Evolutionary conservation across 805 yeast species (phyloP).

Genomic region (Cyberlindnera suaveolens): DNA sequence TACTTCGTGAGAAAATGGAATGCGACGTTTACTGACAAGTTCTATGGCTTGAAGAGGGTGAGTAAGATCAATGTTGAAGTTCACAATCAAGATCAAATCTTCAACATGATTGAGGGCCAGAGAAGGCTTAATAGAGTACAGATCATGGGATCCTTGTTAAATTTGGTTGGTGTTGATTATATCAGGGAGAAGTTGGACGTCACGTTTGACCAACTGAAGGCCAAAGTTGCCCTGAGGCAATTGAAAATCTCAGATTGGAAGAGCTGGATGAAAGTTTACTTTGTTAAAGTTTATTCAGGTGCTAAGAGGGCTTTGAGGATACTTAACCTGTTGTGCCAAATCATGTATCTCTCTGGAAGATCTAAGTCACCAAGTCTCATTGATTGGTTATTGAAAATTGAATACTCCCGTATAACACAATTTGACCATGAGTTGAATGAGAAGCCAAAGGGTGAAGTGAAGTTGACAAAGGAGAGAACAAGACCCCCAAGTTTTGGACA

Average conservation of each 20-base stretch:
- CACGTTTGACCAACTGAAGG: conserved; percentile 54
- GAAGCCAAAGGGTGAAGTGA: not conserved
- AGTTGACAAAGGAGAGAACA: conserved; percentile 1
- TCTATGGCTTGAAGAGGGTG: conserved; percentile 77
- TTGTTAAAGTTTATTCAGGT: conserved; percentile 59
- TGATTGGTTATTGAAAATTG: conserved; percentile 54
- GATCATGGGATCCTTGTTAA: conserved; percentile 46
- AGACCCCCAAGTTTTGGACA: conserved; percentile 25
- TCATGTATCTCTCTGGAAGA: conserved; percentile 62
- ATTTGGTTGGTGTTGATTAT: conserved; percentile 62
- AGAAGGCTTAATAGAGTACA: conserved; percentile 51
- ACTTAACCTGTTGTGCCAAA: conserved; percentile 48
- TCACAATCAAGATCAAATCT: conserved; percentile 26
- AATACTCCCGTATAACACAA: conserved; percentile 41
- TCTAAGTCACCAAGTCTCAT: conserved; percentile 57
- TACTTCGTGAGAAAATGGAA: conserved; percentile 68
- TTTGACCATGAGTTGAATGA: conserved; percentile 24
- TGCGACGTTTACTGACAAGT: conserved; percentile 83
- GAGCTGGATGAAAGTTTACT: conserved; percentile 28
- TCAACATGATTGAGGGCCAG: conserved; percentile 37
- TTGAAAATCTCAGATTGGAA: conserved; percentile 21
- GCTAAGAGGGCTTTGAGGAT: conserved; percentile 41
- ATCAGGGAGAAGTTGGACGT: conserved; percentile 61
- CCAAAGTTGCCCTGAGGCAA: conserved; percentile 49
- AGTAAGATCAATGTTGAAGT: conserved; percentile 28